Evolutionary conservation across 306 rosid species (phyloP).

Genomic region (Cucumis melo): DNA sequence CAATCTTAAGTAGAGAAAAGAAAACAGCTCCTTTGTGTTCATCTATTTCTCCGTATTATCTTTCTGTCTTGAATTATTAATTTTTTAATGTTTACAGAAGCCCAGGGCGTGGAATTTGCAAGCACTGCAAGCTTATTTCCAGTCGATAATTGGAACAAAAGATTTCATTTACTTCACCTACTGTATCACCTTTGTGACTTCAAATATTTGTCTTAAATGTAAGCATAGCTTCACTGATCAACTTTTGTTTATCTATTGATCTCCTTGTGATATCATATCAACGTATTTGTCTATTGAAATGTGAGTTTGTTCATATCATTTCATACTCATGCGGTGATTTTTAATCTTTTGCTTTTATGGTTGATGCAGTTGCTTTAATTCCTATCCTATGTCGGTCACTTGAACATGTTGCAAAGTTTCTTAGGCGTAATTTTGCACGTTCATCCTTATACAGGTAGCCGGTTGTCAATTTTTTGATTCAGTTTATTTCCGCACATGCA

Average conservation of each 20-base stretch:
- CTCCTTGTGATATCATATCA: neutral
- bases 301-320: neutral
- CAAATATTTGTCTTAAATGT: constrained; percentile 82
- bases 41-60: neutral
- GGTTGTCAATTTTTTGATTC: neutral
- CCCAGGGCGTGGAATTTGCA: constrained; percentile 93
- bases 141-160: constrained; percentile 49
- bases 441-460: constrained; percentile 79
- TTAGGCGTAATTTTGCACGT: constrained; percentile 71
- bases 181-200: constrained; percentile 65
- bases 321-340: constrained; percentile 9
- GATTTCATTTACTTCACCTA: constrained; percentile 81
- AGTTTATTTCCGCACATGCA: neutral
- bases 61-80: neutral
- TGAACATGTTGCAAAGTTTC: constrained; percentile 94
- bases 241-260: neutral
- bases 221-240: neutral
- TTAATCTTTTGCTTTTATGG: neutral
- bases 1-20: neutral
- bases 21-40: neutral
- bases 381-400: constrained; percentile 73
- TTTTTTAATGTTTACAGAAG: constrained; percentile 35
- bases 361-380: constrained; percentile 71
- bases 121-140: constrained; percentile 81
- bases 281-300: neutral